phyloP scores from a whole-genome alignment of 495 filamentous ascomycete species.

The Daldinia childiae region DNA sequence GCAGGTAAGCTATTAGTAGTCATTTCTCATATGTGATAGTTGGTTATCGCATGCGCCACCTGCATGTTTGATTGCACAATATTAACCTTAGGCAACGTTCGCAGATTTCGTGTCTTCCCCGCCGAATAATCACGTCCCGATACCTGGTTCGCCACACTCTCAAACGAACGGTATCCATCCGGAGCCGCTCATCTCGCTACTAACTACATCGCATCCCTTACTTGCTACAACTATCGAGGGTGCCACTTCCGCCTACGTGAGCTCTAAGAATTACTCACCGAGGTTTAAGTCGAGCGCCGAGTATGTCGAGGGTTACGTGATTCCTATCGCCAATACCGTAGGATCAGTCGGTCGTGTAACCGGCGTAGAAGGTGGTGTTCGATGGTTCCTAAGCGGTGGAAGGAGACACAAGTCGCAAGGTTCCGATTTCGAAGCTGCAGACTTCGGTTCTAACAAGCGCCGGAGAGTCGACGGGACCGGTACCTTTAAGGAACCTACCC shows the following conservation, averaged over 20 bases:
- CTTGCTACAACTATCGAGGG: slow-evolving; percentile 82
- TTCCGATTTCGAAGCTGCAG: slow-evolving; percentile 52
- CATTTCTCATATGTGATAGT: slow-evolving; percentile 31
- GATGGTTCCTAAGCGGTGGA: slow-evolving; percentile 73
- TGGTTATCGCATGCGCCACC: slow-evolving; percentile 18
- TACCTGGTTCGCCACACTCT: slow-evolving; percentile 45
- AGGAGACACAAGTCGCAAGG: slow-evolving; percentile 53
- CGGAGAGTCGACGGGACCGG: slow-evolving; percentile 63
- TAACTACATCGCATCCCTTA: slow-evolving; percentile 81
- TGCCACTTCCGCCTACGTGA: slow-evolving; percentile 81
- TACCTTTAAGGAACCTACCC: slow-evolving; percentile 44
- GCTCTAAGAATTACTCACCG: slow-evolving; percentile 86
- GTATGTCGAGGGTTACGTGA: slow-evolving; percentile 84
- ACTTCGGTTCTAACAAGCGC: slow-evolving; percentile 67
- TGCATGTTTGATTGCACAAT: slow-evolving; percentile 48
- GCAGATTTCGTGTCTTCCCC: slow-evolving; percentile 67
- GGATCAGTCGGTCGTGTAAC: slow-evolving; percentile 81
- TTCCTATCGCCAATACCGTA: slow-evolving; percentile 82
- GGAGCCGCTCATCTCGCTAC: slow-evolving; percentile 80
- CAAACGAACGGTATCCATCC: slow-evolving; percentile 51
- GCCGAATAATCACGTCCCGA: slow-evolving; percentile 52
- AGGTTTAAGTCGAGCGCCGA: slow-evolving; percentile 84
- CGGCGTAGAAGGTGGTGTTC: slow-evolving; percentile 81
- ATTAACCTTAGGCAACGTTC: slow-evolving; percentile 39
- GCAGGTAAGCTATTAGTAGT: slow-evolving; percentile 67